phyloP scores from a whole-genome alignment of 2,329 filamentous ascomycete species.

The Lecanicillium sp. region DNA sequence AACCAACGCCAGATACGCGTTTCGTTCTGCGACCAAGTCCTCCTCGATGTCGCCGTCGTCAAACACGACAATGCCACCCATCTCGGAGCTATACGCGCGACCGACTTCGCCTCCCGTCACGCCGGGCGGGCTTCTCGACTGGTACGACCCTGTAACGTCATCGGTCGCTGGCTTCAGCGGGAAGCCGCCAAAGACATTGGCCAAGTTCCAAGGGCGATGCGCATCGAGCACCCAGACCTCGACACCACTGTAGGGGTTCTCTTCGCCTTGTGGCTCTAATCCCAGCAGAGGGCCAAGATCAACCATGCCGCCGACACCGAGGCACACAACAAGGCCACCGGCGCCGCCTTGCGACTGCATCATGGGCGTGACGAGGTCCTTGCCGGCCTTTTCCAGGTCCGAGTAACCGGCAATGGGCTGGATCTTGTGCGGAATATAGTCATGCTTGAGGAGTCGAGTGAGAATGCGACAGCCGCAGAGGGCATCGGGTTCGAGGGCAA shows the following conservation, averaged over 20 bases:
- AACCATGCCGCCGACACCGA: conserved; percentile 87
- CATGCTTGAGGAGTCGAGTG: conserved; percentile 86
- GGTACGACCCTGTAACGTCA: conserved; percentile 36
- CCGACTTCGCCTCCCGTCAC: conserved; percentile 66
- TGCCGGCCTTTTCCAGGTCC: conserved; percentile 73
- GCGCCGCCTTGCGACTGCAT: conserved; percentile 75
- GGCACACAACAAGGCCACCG: conserved; percentile 82
- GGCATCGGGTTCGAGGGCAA: conserved; percentile 89
- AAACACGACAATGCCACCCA: conserved; percentile 85
- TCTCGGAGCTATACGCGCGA: conserved; percentile 64
- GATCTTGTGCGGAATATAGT: conserved; percentile 97
- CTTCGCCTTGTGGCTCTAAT: conserved; percentile 54
- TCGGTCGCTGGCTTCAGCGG: conserved; percentile 44
- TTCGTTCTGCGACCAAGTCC: conserved; percentile 62
- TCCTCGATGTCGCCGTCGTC: conserved; percentile 94
- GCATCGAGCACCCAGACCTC: conserved; percentile 94
- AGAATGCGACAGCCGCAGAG: conserved; percentile 93
- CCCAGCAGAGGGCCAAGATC: conserved; percentile 76
- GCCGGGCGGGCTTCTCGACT: conserved; percentile 50
- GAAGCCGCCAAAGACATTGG: conserved; percentile 81
- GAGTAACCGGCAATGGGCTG: conserved; percentile 89
- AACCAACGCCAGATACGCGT: conserved; percentile 76
- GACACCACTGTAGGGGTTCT: conserved; percentile 68
- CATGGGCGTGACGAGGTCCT: conserved; percentile 75
- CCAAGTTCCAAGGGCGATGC: conserved; percentile 86